Base-by-base conservation (phyloP, 2,329 filamentous ascomycete genomes). In the Ophiostoma sp. region DNA sequence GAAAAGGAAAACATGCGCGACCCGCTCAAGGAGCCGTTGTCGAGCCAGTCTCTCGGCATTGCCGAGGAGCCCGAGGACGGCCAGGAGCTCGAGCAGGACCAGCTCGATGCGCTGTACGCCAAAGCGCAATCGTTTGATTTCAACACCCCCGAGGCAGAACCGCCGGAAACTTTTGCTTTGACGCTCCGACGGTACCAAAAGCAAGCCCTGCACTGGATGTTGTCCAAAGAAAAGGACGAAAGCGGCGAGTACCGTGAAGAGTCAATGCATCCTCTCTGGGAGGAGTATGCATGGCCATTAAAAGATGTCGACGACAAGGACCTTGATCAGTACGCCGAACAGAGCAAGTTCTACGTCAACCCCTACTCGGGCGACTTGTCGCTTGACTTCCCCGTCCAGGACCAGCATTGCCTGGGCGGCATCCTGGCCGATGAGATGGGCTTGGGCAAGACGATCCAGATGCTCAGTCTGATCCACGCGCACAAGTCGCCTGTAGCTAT, bases 61-160 rank as follows among this genome's bases (percentile, higher is more conserved):
- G 81, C 83, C 5, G 91, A 90, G 11, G 91, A 91, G 66, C 83
- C 83, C 0, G 94, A 97, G 74, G 94, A 97, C 48, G 93, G 93
- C 2, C 86, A 94, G 75, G 94, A 98, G 79, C 85, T 99, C 0
- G 93, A 98, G 77, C 93, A 98, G 78, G 94, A 96, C 75, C 95
- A 99, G 77, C 89, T 99, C 3, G 95, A 99, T 77, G 88, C 91
- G 0, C 81, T 99, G 1, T 99, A 99, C 79, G 92, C 90, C 76
- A 99, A 99, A 77, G 95, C 95, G 0, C 95, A 99, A 77, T 94
- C 93, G 0, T 98, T 98, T 76, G 95, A 99, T 78, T 98, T 99
- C 76, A 87, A 88, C 77, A 97, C 94, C 0, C 94, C 94, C 1
- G 89, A 93, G 78, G 89, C 92, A 11, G 90, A 97, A 75, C 94